phyloP scores from a whole-genome alignment of 331 rosid genomes.

The Acacia concinna region DNA sequence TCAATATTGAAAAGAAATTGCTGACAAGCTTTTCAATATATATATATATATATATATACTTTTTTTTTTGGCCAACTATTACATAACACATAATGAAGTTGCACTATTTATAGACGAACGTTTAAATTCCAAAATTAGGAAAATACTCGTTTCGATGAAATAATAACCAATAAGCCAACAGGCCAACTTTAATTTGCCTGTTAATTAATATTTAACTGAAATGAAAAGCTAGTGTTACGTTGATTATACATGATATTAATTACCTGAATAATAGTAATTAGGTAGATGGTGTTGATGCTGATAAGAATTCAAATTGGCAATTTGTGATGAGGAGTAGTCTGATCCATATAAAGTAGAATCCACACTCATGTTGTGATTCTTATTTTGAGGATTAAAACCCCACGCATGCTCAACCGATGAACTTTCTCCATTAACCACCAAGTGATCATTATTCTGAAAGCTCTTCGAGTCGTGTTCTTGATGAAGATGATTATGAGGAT shows the following conservation, averaged over 20 bases:
- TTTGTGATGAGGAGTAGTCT: constrained; percentile 26
- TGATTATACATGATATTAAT: background rate
- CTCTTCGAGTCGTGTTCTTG: constrained; percentile 5
- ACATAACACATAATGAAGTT: too few relatives aligned
- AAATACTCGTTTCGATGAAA: background rate
- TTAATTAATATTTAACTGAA: too few relatives aligned
- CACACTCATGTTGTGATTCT: constrained; percentile 19
- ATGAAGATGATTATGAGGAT: constrained; percentile 34
- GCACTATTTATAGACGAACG: background rate
- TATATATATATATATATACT: too few relatives aligned
- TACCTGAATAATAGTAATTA: constrained; percentile 50
- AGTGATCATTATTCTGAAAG: constrained; percentile 41
- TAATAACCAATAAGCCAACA: background rate
- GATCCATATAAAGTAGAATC: constrained; percentile 46
- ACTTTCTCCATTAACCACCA: constrained; percentile 7
- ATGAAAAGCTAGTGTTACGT: too few relatives aligned
- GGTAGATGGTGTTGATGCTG: constrained; percentile 45
- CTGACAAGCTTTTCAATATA: background rate
- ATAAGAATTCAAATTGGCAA: constrained; percentile 38
- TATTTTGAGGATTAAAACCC: constrained; percentile 34
- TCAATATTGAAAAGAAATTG: too few relatives aligned
- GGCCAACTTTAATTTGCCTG: too few relatives aligned
- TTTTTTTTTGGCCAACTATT: too few relatives aligned
- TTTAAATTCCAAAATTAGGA: background rate
- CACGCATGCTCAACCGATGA: background rate